Conservation (phyloP, 352 stramenopile genomes). For the Globisporangium iwayamae region DNA sequence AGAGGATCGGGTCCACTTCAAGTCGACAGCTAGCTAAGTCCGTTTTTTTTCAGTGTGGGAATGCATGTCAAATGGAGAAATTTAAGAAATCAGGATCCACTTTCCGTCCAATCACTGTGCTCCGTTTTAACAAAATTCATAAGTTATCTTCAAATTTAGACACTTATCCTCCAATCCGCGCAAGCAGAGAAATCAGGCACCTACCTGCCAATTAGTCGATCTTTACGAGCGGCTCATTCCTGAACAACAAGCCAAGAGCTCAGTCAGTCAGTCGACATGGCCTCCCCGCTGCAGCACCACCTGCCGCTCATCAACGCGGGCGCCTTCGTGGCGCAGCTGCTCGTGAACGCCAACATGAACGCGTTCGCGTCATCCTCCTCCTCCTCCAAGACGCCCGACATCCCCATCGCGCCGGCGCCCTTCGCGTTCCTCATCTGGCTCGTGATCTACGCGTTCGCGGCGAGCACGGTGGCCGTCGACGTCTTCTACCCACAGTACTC, state of each 20-base stretch:
- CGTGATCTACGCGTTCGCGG: constrained; percentile 44
- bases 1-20: not conserved
- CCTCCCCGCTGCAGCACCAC: constrained; percentile 18
- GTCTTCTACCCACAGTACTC: constrained; percentile 52
- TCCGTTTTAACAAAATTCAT: not conserved
- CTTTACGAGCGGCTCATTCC: constrained; percentile 3
- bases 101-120: not conserved
- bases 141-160: not conserved
- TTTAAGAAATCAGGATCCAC: constrained; percentile 4
- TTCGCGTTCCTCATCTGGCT: constrained; percentile 58
- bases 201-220: not conserved
- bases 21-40: not conserved
- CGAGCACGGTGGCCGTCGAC: constrained; percentile 45
- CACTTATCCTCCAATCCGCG: not conserved
- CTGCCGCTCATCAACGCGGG: constrained; percentile 17
- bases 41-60: not conserved
- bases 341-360: constrained; percentile 18
- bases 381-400: constrained; percentile 14
- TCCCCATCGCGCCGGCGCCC: constrained; percentile 37
- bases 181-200: not conserved
- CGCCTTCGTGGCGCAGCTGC: constrained; percentile 14
- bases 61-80: not conserved
- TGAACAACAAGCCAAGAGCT: not conserved
- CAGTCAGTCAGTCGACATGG: constrained; percentile 1
- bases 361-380: not conserved